Conservation (phyloP, 306 rosid genomes). For the Prinsepia uniflora region DNA sequence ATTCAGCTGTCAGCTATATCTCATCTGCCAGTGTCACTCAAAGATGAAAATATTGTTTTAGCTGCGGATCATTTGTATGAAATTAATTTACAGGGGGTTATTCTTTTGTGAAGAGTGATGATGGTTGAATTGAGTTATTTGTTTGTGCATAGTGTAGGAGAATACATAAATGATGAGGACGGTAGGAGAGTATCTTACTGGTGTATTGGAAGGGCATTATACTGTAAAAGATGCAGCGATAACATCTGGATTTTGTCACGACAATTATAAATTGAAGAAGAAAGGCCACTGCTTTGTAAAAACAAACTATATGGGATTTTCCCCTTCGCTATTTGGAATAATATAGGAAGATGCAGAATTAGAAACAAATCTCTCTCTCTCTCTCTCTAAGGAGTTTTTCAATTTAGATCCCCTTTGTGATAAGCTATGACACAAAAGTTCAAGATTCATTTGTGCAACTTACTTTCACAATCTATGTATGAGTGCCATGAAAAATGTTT, state of each 20-base stretch:
- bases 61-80: no score
- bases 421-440: no score
- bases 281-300: conserved; percentile 4
- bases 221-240: background rate
- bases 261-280: background rate
- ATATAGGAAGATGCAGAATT: background rate
- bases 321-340: background rate
- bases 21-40: conserved; percentile 12
- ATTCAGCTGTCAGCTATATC: conserved; percentile 2
- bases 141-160: background rate
- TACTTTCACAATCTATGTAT: no score
- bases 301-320: background rate
- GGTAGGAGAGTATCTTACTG: background rate
- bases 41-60: conserved; percentile 14
- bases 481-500: no score
- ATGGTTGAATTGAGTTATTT: background rate
- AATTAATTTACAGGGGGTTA: background rate
- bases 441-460: no score
- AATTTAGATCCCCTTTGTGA: no score
- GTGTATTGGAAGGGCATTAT: background rate
- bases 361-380: no score
- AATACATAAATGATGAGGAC: background rate
- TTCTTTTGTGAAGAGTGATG: background rate
- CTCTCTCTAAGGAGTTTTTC: no score
- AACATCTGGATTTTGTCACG: background rate